phyloP scores from a whole-genome alignment of 2,329 filamentous ascomycete species.

The Trichoderma endophyticum region DNA sequence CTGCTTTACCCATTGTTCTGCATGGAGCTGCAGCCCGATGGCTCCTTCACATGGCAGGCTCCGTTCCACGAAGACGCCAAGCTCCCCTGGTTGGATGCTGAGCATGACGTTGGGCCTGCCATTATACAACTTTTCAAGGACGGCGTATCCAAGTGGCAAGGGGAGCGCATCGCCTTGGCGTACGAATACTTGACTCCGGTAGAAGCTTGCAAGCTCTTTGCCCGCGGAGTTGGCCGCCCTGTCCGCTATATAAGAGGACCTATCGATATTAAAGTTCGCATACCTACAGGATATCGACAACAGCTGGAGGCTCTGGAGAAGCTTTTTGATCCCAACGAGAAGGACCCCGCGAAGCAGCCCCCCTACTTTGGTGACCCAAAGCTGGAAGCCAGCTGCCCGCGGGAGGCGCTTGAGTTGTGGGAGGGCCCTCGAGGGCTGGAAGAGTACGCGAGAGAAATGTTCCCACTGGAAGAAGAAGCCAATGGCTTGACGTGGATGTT shows the following conservation, averaged over 20 bases:
- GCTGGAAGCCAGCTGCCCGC: conserved; percentile 64
- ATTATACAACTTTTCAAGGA: conserved; percentile 95
- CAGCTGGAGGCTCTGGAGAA: conserved; percentile 71
- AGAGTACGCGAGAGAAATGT: conserved; percentile 92
- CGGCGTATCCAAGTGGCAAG: conserved; percentile 80
- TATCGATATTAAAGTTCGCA: conserved; percentile 80
- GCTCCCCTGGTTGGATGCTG: conserved; percentile 91
- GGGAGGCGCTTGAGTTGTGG: conserved; percentile 79
- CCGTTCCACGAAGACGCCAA: conserved; percentile 88
- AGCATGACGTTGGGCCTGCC: conserved; percentile 91
- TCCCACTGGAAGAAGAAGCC: conserved; percentile 88
- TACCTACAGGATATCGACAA: conserved; percentile 83
- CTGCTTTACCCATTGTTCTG: conserved; percentile 90
- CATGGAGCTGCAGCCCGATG: conserved; percentile 82
- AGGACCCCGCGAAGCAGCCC: conserved; percentile 55
- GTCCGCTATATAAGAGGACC: conserved; percentile 75
- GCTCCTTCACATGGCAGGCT: conserved; percentile 87
- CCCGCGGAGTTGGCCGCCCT: conserved; percentile 70
- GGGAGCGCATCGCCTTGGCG: conserved; percentile 74
- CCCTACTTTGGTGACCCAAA: conserved; percentile 60
- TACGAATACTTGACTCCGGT: conserved; percentile 84
- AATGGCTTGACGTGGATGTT: conserved; percentile 95
- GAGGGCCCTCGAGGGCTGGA: conserved; percentile 86
- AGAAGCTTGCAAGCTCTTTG: conserved; percentile 79
- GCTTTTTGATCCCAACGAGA: conserved; percentile 52